Percentiles rank a stretch among this genome's conserved stretches.
Evolutionary conservation across 163 green algal genomes (phyloP).

Genomic region (Scenedesmus sp.): DNA sequence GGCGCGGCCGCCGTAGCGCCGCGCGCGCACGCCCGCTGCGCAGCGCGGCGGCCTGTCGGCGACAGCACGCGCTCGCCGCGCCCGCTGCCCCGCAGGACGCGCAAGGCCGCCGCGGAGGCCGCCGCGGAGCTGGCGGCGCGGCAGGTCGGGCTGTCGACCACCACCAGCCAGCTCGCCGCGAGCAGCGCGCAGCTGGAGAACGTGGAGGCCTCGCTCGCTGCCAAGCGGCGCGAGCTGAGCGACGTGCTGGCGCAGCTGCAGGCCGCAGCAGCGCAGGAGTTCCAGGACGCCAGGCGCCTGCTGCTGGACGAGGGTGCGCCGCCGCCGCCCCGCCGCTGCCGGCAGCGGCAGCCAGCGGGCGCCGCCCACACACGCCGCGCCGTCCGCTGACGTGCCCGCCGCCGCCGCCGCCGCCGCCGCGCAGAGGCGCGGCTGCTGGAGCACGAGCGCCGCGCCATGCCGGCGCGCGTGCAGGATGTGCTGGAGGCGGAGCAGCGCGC

Average conservation of each 20-base stretch:
- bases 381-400: neutral
- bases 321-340: too few species aligned
- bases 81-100: constrained; percentile 3
- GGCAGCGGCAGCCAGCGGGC: too few species aligned
- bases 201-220: constrained; percentile 15
- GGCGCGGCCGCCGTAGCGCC: too few species aligned
- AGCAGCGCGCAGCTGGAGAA: neutral
- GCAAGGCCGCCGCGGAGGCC: constrained; percentile 15
- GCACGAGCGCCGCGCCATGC: constrained; percentile 33
- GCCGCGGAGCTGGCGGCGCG: constrained; percentile 5
- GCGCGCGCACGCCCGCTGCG: too few species aligned
- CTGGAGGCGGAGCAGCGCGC: constrained; percentile 29
- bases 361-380: too few species aligned
- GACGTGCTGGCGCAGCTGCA: constrained; percentile 12
- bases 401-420: neutral
- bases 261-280: constrained; percentile 35
- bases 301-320: constrained; percentile 46
- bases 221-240: constrained; percentile 32
- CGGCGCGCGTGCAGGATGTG: constrained; percentile 16
- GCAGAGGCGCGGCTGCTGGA: constrained; percentile 39
- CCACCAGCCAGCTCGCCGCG: constrained; percentile 7
- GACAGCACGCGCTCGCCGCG: neutral
- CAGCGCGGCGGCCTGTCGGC: neutral
- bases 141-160: neutral
- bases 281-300: constrained; percentile 13